Evolutionary conservation across 2,329 filamentous ascomycete species (phyloP), one percentile per base, ranked within the genome.

Genomic region (Paramyrothecium sp.): DNA sequence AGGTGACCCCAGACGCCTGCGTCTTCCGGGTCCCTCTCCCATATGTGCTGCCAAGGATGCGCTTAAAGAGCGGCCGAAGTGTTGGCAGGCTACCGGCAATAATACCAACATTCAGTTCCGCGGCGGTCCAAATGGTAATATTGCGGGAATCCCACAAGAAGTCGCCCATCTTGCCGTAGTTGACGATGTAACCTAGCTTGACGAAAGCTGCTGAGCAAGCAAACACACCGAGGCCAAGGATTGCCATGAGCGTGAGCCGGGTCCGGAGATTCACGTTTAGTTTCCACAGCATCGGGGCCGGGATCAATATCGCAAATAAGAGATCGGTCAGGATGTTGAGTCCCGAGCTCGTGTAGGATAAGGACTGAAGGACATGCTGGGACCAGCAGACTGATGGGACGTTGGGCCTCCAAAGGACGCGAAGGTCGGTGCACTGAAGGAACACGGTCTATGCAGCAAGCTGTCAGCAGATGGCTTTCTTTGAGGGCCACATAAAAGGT

Each of bases 351-450:
- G 73, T 72, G 57, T 79, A 81, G 12, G 74, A 74, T 2, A 83
- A 66, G 1, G 63, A 69, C 30, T 76, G 69, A 5, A 81, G 66
- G 0, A 74, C 78, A 1, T 53, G 51, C 7, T 65, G 57, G 1
- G 68, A 56, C 73, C 78, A 83, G 60, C 81, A 83, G 1, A 67
- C 73, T 0, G 72, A 67, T 11, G 71, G 63, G 2, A 76, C 68
- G 0, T 62, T 65, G 0, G 44, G 49, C 59, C 83, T 77, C 80
- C 80, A 83, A 26, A 75, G 70, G 1, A 76, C 59, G 7, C 73
- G 70, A 1, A 82, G 65, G 47, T 82, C 72, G 7, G 71, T 73
- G 52, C 81, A 83, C 57, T 83, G 79, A 2, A 81, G 65, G 2
- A 82, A 56, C 2, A 82, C 59, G 0, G 80, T 81, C 67, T 73